Base-by-base conservation (phyloP, 2,329 filamentous ascomycete species). In the Fulvia fulva region DNA sequence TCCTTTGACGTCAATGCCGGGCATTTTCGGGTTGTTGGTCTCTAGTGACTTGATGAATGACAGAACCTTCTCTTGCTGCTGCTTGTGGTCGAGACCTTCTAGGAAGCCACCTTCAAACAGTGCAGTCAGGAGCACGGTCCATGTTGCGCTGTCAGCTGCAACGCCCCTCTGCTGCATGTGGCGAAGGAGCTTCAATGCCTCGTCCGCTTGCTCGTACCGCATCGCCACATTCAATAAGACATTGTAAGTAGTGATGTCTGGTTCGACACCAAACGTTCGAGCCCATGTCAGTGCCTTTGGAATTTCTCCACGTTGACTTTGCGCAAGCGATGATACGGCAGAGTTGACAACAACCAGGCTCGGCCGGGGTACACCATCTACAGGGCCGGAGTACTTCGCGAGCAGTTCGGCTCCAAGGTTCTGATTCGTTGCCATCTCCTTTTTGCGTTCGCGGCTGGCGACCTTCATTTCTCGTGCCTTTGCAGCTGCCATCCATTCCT, bases 111-210 rank as follows among this genome's bases (percentile, higher is more conserved):
- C 83, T 72, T 67, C 81, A 65, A 82, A 80, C 19, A 80, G 68
- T 21, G 75, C 82, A 44, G 88, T 84, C 7, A 94, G 77, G 57
- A 94, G 79, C 61, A 90, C 84, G 22, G 85, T 89, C 71, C 89
- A 90, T 0, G 90, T 94, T 5, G 81, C 81, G 32, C 77, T 71
- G 65, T 83, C 74, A 12, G 81, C 77, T 51, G 71, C 63, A 51
- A 85, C 76, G 12, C 72, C 69, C 45, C 78, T 74, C 16, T 71
- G 71, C 19, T 71, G 64, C 62, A 78, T 78, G 68, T 75, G 77
- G 45, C 67, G 51, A 3, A 81, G 68, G 23, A 80, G 73, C 3
- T 70, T 69, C 6, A 75, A 63, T 6, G 70, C 71, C 55, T 72
- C 66, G 8, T 64, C 60, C 8, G 59, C 44, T 22, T 67, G 54